Conservation (phyloP, 192 early-diverging fungal species). For the Phlyctochytrium bullatum region DNA sequence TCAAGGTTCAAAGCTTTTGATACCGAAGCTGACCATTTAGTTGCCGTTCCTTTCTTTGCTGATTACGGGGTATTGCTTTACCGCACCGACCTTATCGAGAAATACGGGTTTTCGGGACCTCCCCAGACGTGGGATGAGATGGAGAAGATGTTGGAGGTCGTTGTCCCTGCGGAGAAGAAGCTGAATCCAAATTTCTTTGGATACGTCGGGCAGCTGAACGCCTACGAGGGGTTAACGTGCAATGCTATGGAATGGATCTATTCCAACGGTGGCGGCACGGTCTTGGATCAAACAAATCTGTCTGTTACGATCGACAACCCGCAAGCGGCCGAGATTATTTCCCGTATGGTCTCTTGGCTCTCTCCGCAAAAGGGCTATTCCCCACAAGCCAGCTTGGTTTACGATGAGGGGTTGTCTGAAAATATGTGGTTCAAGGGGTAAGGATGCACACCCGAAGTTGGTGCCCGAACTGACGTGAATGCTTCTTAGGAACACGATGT, state of each 20-base stretch:
- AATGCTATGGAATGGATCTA: constrained; percentile 26
- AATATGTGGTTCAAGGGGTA: not conserved
- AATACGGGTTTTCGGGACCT: constrained; percentile 5
- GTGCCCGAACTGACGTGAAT: not conserved
- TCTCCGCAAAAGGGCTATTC: not conserved
- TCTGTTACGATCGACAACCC: constrained; percentile 12
- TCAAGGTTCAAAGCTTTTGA: not conserved
- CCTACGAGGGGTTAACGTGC: constrained; percentile 32
- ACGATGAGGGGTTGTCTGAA: not conserved
- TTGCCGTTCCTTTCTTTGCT: constrained; percentile 16
- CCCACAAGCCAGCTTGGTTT: not conserved
- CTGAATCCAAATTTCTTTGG: constrained; percentile 18
- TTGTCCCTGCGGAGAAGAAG: constrained; percentile 11
- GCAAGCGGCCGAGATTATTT: constrained; percentile 5
- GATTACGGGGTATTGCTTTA: constrained; percentile 9
- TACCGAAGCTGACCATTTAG: not conserved
- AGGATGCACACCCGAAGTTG: not conserved
- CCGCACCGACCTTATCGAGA: constrained; percentile 1
- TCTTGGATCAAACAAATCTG: constrained; percentile 6
- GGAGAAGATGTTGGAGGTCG: constrained; percentile 15
- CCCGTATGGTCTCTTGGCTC: not conserved
- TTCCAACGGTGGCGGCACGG: constrained; percentile 6
- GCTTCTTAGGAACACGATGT: not conserved
- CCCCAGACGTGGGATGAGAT: constrained; percentile 33
- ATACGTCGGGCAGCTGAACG: constrained; percentile 25